Percentiles rank a stretch among this genome's conserved stretches.
Evolutionary conservation across 805 yeast species (phyloP).

Genomic region (Starmerella powellii): DNA sequence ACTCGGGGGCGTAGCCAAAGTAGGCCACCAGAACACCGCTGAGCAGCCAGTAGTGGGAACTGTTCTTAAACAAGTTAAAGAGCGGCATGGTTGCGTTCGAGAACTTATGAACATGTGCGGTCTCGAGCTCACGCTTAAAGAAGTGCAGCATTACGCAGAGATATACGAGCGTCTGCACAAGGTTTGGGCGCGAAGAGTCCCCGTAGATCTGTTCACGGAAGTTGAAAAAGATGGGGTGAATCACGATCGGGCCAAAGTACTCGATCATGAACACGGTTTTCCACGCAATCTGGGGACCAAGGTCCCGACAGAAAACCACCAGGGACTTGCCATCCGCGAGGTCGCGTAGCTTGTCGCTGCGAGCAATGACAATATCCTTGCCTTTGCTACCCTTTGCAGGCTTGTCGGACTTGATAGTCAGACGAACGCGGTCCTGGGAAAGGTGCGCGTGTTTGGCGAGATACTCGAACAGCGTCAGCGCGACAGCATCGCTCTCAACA

Average conservation of each 20-base stretch:
- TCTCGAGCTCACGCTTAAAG: constrained; percentile 78
- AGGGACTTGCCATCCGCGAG: constrained; percentile 35
- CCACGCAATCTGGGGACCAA: constrained; percentile 92
- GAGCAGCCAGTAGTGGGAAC: constrained; percentile 84
- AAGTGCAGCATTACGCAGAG: constrained; percentile 60
- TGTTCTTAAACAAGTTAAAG: constrained; percentile 75
- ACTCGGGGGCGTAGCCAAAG: constrained; percentile 38
- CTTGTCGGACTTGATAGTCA: constrained; percentile 31
- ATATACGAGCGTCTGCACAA: constrained; percentile 44
- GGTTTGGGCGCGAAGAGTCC: constrained; percentile 32
- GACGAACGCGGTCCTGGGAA: constrained; percentile 43
- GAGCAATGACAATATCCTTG: constrained; percentile 34
- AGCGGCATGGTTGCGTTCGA: constrained; percentile 89
- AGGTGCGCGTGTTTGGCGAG: constrained; percentile 29
- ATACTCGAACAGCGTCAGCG: constrained; percentile 4
- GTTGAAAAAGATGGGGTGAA: constrained; percentile 53
- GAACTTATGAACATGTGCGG: constrained; percentile 71
- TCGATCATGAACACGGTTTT: constrained; percentile 78
- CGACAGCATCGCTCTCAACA: constrained; percentile 7
- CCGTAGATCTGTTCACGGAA: constrained; percentile 30
- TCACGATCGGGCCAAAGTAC: constrained; percentile 76
- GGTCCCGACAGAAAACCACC: constrained; percentile 60
- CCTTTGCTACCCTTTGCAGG: constrained; percentile 23
- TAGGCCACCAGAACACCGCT: constrained; percentile 53
- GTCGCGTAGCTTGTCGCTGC: constrained; percentile 36